Percentiles rank a stretch among this genome's conserved stretches.
These are phyloP conservation scores for Kentomonas sorsogonicus DNA, from an alignment of 208 protist species.

Conservation along the genomic window DNA sequence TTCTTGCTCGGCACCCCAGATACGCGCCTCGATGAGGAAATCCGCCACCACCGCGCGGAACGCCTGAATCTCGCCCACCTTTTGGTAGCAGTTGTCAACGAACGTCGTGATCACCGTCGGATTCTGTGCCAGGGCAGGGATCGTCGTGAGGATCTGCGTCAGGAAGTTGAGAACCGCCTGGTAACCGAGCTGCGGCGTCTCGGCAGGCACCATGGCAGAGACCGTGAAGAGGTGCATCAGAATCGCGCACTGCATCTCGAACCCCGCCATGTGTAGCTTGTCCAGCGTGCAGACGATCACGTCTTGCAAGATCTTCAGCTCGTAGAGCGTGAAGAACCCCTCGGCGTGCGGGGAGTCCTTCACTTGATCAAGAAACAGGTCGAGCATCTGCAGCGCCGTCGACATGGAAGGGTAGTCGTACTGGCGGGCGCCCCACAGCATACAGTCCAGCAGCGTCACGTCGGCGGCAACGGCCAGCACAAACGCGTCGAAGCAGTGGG, in stretches of 20 bases:
- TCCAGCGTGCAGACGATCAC: constrained; percentile 80
- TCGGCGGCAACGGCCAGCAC: constrained; percentile 55
- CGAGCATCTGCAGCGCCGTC: constrained; percentile 89
- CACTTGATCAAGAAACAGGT: constrained; percentile 88
- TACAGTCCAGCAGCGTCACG: constrained; percentile 90
- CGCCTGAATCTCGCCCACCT: constrained; percentile 22
- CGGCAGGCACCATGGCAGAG: constrained; percentile 43
- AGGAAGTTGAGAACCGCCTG: constrained; percentile 49
- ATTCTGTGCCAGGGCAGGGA: constrained; percentile 74
- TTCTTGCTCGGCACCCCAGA: constrained; percentile 87
- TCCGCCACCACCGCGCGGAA: constrained; percentile 64
- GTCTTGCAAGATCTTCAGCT: constrained; percentile 76
- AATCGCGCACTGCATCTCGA: constrained; percentile 65
- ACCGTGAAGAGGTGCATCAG: constrained; percentile 68
- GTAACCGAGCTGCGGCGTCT: constrained; percentile 50
- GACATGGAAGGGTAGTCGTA: constrained; percentile 93
- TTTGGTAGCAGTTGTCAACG: constrained; percentile 43
- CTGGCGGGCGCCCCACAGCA: constrained; percentile 98
- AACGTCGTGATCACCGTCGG: constrained; percentile 39
- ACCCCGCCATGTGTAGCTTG: constrained; percentile 76
- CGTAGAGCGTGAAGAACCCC: constrained; percentile 69
- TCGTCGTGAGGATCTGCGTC: constrained; percentile 38
- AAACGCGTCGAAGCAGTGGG: constrained; percentile 89
- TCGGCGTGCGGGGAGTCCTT: constrained; percentile 42
- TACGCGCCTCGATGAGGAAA: constrained; percentile 78